Evolutionary conservation across 2,329 filamentous ascomycete species (phyloP).

Genomic region (Fonsecaea nubica): DNA sequence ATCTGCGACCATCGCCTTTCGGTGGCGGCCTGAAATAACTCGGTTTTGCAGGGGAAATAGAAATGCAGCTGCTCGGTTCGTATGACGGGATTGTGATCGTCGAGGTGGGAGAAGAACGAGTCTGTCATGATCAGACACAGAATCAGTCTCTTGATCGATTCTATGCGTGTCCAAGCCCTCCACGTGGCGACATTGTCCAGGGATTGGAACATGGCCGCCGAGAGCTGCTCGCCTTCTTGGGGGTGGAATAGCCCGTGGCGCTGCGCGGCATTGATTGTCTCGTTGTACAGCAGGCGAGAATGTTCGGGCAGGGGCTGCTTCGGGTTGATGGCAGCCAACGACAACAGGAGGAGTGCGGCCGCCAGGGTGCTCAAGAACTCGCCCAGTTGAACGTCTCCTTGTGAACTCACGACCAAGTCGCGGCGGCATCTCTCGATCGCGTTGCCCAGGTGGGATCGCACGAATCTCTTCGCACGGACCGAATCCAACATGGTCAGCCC

Average conservation of each 20-base stretch:
- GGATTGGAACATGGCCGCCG: background rate
- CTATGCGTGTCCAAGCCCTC: conserved; percentile 26
- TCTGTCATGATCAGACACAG: conserved; percentile 22
- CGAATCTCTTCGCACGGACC: conserved; percentile 16
- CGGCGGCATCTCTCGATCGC: conserved; percentile 19
- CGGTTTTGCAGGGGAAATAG: conserved; percentile 20
- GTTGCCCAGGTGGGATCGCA: conserved; percentile 6
- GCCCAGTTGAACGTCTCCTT: background rate
- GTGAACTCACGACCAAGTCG: conserved; percentile 18
- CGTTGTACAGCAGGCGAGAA: conserved; percentile 13
- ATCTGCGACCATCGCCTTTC: conserved; percentile 15
- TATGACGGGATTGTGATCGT: conserved; percentile 18
- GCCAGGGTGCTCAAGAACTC: conserved; percentile 13
- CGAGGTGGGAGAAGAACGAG: conserved; percentile 12
- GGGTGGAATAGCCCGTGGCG: conserved; percentile 14
- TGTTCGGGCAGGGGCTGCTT: conserved; percentile 14
- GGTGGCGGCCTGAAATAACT: conserved; percentile 19
- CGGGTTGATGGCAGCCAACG: conserved; percentile 9
- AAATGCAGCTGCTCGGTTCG: conserved; percentile 15
- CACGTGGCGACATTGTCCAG: conserved; percentile 9
- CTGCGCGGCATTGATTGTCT: conserved; percentile 13
- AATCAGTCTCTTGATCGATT: conserved; percentile 24
- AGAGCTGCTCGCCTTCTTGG: conserved; percentile 16
- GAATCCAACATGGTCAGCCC: conserved; percentile 17
- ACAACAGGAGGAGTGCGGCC: conserved; percentile 2